phyloP scores from a whole-genome alignment of 345 rosid genomes.

The Arabidopsis thaliana region TAIR10.1 NC_003074.8:928001-928500 shows the following conservation, averaged over 20 bases:
- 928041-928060: constrained; percentile 78
- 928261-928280: constrained; percentile 4
- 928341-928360: background rate
- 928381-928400: constrained; percentile 72
- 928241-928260: constrained; percentile 19
- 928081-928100: constrained; percentile 71
- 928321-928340: constrained; percentile 17
- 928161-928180: constrained; percentile 67
- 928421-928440: constrained; percentile 72
- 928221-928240: background rate
- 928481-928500: constrained; percentile 14
- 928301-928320: constrained; percentile 3
- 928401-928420: constrained; percentile 74
- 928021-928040: constrained; percentile 73
- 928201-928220: constrained; percentile 8
- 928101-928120: constrained; percentile 68
- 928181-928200: constrained; percentile 32
- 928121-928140: constrained; percentile 63
- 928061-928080: constrained; percentile 64
- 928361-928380: constrained; percentile 52
- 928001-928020: constrained; percentile 84
- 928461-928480: constrained; percentile 64
- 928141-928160: constrained; percentile 78
- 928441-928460: constrained; percentile 70
- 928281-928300: background rate